Conservation (phyloP, 31 red algal species). For the Porphyra umbilicalis region DNA sequence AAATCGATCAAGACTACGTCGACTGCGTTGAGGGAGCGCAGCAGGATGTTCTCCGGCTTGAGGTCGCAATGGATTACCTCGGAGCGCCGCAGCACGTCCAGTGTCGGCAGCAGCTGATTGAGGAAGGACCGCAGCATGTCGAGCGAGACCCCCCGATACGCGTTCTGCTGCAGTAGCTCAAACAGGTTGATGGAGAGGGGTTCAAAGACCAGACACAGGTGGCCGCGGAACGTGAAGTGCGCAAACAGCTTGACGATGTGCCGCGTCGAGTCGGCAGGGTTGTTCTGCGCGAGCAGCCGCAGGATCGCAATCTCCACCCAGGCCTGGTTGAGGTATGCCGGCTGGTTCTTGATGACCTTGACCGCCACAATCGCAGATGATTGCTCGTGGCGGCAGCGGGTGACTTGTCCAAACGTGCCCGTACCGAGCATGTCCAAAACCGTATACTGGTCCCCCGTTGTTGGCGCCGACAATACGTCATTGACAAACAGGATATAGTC, state of each 20-base stretch:
- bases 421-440: conserved; percentile 84
- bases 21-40: conserved; percentile 17
- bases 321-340: conserved; percentile 82
- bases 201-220: conserved; percentile 94
- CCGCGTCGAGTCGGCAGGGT: conserved; percentile 20
- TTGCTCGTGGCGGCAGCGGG: conserved; percentile 39
- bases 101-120: conserved; percentile 50
- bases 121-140: conserved; percentile 43
- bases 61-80: conserved; percentile 91
- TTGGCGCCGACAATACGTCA: conserved; percentile 38
- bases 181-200: conserved; percentile 72
- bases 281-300: conserved; percentile 27
- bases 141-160: conserved; percentile 52
- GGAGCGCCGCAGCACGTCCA: conserved; percentile 46
- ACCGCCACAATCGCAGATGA: conserved; percentile 57
- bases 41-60: conserved; percentile 88
- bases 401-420: conserved; percentile 95
- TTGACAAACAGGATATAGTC: conserved; percentile 72
- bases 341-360: conserved; percentile 92
- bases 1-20: conserved; percentile 87
- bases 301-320: conserved; percentile 81
- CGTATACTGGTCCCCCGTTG: conserved; percentile 30
- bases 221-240: conserved; percentile 73
- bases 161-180: conserved; percentile 77
- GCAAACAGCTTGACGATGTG: conserved; percentile 62